Base-by-base conservation (phyloP, 441 rosid species). In the Erysimum cheiri region DNA sequence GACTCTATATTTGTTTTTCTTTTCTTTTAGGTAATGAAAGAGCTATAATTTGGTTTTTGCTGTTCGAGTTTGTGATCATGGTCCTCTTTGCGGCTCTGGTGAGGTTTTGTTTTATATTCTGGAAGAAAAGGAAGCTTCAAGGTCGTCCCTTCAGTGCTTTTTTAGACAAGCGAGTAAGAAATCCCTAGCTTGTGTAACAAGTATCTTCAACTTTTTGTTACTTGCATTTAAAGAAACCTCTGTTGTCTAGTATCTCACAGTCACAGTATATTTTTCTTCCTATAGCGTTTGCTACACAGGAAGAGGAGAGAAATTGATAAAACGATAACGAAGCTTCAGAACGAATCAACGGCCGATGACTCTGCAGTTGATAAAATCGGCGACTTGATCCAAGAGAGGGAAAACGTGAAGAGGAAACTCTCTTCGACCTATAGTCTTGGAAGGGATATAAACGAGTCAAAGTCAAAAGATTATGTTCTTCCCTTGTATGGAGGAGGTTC, bases 41-140 rank as follows among this genome's bases (percentile, higher is more conserved):
- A 78, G 68, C 65, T 41, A 77, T 84, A 43, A 24, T 88, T 49
- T 29, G 85, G 81, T 90, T 92, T 77, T 76, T 90, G 71, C 70
- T 88, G 48, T 84, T 92, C 1, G 94, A 90, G 81, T 82, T 94
- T 48, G 75, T 77, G 2, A 17, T 85, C 40, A 71, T 94, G 76
- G 50, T 94, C 39, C 66, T 79, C 64, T 80, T 92, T 43, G 89
- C 84, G 12, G 84, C 72, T 44, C 80, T 85, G 3, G 88, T 92
- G 60, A 79, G 90, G 64, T 90, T 90, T 75, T 92, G 98, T 72
- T 87, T 87, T 59, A 54, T 82, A 58, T 94, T 92, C 70, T 90
- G 98, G 99, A 83, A 77, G 83, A 92, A 94, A 75, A 85, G 80
- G 79, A 90, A 92, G 88, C 85, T 92, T 17, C 88, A 81, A 67